Base-by-base conservation (phyloP, 805 yeast genomes). In the Candida alai region DNA sequence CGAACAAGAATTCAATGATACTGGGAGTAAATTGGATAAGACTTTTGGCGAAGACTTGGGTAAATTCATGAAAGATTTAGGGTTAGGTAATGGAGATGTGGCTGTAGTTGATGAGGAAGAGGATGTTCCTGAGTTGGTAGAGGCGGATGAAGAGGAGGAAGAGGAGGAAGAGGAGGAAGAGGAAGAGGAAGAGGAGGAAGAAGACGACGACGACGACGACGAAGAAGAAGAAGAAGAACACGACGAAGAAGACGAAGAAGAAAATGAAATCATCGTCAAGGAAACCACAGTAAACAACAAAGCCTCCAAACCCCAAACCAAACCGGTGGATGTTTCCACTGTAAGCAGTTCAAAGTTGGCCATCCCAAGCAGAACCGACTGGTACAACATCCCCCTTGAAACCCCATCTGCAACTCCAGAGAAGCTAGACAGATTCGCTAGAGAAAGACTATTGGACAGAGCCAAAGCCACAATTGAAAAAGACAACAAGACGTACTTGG, bases 401-500 rank as follows among this genome's bases (percentile, higher is more conserved):
- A 23, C 18, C 15, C 34, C 47, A 4, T 40, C 48, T 4, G 51
- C 45, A 32, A 51, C 40, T 16, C 54, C 48, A 20, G 70, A 62
- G 44, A 65, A 49, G 49, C 59, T 69, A 28, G 68, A 72, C 18
- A 65, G 74, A 28, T 74, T 73, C 19, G 83, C 79, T 39, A 64
- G 83, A 32, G 80, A 76, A 15, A 67, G 72, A 42, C 65, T 89
- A 31, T 69, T 68, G 36, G 76, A 75, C 40, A 74, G 79, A 51
- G 96, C 94, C 24, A 70, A 80, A 48, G 65, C 63, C 26, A 63
- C 80, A 13, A 63, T 86, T 16, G 83, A 82, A 35, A 60, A 64
- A 12, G 97, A 93, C 40, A 87, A 86, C 56, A 70, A 73, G 37
- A 50, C 68, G 0, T 90, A 84, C 55, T 71, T 76, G 41, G 80